Conservation (phyloP, 2,329 filamentous ascomycete genomes). For the Davidsoniella australis region DNA sequence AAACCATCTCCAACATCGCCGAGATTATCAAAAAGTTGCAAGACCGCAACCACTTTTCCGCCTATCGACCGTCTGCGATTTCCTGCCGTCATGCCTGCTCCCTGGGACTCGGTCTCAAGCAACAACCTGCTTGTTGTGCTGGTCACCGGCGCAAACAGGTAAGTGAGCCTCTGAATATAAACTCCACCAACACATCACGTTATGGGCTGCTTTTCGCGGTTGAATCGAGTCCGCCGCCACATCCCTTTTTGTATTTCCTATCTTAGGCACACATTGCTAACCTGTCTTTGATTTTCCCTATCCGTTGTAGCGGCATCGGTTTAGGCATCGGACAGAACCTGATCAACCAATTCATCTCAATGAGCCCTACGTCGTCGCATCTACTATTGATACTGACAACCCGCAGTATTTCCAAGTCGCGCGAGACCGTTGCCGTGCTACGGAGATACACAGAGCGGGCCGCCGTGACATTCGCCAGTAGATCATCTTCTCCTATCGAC, state of each 20-base stretch:
- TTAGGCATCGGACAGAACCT: conserved; percentile 69
- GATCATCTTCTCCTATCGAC: conserved; percentile 36
- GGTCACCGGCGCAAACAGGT: conserved; percentile 12
- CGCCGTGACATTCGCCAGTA: conserved; percentile 25
- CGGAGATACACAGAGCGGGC: conserved; percentile 41
- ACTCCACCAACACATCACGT: too few relatives aligned
- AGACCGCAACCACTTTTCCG: too few relatives aligned
- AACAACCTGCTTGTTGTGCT: conserved; percentile 9
- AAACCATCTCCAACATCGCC: too few relatives aligned
- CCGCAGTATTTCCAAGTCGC: conserved; percentile 55
- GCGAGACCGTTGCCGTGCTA: conserved; percentile 50
- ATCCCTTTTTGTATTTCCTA: background rate
- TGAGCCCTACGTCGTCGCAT: conserved; percentile 46
- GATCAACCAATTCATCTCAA: conserved; percentile 73
- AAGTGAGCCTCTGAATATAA: background rate
- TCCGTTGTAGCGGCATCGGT: conserved; percentile 57
- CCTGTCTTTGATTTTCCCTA: background rate
- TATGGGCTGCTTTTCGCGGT: background rate
- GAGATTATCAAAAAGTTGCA: too few relatives aligned
- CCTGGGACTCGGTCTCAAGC: conserved; percentile 7
- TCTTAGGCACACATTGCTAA: background rate
- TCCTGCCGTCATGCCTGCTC: background rate
- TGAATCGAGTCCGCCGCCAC: background rate
- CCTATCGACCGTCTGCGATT: too few relatives aligned
- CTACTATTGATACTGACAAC: conserved; percentile 75